Conservation (phyloP, 306 rosid species). For the Cicer bijugum region DNA sequence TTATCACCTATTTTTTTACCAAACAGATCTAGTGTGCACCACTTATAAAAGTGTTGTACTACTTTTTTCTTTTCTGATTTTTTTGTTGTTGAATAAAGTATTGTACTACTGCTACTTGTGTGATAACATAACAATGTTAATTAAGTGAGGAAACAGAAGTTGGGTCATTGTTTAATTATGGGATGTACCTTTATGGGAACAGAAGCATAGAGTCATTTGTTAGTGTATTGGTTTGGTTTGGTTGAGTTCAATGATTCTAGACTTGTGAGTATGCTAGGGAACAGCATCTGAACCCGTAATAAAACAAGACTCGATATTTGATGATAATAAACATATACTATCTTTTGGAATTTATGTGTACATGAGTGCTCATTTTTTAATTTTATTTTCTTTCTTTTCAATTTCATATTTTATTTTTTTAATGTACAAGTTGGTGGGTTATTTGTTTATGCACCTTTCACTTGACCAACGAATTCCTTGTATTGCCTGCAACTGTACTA, state of each 20-base stretch:
- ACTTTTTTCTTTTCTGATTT: too few species aligned
- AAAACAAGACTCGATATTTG: slow-evolving; percentile 38
- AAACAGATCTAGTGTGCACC: too few species aligned
- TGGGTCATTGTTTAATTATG: slow-evolving; percentile 43
- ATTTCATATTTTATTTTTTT: slow-evolving; percentile 10
- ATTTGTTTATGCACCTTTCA: slow-evolving; percentile 11
- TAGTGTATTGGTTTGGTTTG: slow-evolving; percentile 16
- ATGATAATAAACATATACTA: slow-evolving; percentile 18
- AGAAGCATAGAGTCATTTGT: slow-evolving; percentile 42
- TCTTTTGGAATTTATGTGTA: slow-evolving; percentile 23
- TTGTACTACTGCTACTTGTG: not conserved
- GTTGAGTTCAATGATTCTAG: slow-evolving; percentile 47
- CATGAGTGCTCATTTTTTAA: not conserved
- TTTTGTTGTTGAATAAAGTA: not conserved
- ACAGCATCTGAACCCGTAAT: slow-evolving; percentile 36
- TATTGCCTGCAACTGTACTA: slow-evolving; percentile 39
- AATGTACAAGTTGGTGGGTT: slow-evolving; percentile 8
- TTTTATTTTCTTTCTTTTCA: not conserved
- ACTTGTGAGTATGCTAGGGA: slow-evolving; percentile 50
- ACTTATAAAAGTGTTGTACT: too few species aligned
- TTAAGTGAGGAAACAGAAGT: slow-evolving; percentile 7
- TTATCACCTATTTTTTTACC: too few species aligned
- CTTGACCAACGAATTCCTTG: slow-evolving; percentile 34
- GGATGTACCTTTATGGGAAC: slow-evolving; percentile 46
- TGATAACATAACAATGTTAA: slow-evolving; percentile 29